Percentiles rank a stretch among this genome's conserved stretches.
phyloP scores from a whole-genome alignment of 2,329 filamentous ascomycete genomes.

The Berkeleyomyces basicola region DNA sequence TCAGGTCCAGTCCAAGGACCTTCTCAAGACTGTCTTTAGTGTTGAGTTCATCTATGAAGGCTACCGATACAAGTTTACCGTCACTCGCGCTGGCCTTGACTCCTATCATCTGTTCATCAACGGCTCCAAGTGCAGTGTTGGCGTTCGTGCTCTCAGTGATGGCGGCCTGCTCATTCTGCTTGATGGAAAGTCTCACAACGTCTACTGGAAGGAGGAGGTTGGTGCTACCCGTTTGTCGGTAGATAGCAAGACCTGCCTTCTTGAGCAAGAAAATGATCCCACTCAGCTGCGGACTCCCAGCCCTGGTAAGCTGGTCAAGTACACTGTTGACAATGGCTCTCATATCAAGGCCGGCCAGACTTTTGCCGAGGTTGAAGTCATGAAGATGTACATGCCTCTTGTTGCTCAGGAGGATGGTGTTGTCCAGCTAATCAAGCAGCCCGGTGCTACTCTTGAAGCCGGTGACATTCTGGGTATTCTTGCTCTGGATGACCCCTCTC shows the following conservation, averaged over 20 bases:
- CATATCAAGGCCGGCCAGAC: slow-evolving; percentile 85
- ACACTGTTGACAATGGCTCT: slow-evolving; percentile 84
- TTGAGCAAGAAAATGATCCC: slow-evolving; percentile 97
- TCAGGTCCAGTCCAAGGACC: slow-evolving; percentile 90
- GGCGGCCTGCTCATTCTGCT: slow-evolving; percentile 85
- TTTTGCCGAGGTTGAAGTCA: slow-evolving; percentile 96
- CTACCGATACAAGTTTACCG: slow-evolving; percentile 92
- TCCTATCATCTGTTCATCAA: slow-evolving; percentile 99
- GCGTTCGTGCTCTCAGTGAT: slow-evolving; percentile 81
- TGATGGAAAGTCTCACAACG: slow-evolving; percentile 84
- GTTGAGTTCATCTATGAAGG: slow-evolving; percentile 99
- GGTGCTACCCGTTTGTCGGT: slow-evolving; percentile 90
- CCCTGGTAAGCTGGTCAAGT: slow-evolving; percentile 96
- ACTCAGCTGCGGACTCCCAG: slow-evolving; percentile 90
- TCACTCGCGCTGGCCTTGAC: slow-evolving; percentile 77
- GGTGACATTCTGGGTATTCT: slow-evolving; percentile 98
- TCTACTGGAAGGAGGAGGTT: slow-evolving; percentile 99
- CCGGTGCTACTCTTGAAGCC: slow-evolving; percentile 90
- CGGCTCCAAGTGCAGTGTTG: slow-evolving; percentile 87
- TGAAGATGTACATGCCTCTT: slow-evolving; percentile 99
- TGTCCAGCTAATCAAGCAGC: slow-evolving; percentile 97
- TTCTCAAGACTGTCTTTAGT: slow-evolving; percentile 92
- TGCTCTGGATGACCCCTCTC: slow-evolving; percentile 82
- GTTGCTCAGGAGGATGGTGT: slow-evolving; percentile 88
- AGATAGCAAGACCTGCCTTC: slow-evolving; percentile 91